Conservation (phyloP, 768 basidiomycete genomes). For the Harrya chromipes region DNA sequence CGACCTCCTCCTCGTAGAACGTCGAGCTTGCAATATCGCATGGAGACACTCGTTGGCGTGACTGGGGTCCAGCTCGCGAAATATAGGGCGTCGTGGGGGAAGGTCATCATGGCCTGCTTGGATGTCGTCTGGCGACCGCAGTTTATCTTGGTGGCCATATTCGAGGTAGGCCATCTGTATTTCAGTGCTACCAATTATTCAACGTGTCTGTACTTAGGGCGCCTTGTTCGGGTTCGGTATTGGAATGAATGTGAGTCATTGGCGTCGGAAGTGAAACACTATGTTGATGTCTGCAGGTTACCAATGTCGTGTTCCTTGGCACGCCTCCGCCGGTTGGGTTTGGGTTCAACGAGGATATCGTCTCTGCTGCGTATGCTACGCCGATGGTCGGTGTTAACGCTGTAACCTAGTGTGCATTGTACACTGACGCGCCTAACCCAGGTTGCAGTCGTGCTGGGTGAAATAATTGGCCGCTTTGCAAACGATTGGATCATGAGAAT, state of each 20-base stretch:
- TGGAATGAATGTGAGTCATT: constrained; percentile 39
- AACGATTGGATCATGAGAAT: constrained; percentile 49
- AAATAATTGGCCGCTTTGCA: constrained; percentile 46
- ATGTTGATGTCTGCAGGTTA: constrained; percentile 36
- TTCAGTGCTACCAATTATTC: neutral
- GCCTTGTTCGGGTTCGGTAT: constrained; percentile 49
- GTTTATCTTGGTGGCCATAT: constrained; percentile 36
- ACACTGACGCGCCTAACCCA: constrained; percentile 9
- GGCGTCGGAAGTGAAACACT: neutral
- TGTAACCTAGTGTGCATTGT: neutral
- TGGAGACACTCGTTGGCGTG: constrained; percentile 47
- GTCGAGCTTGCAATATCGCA: constrained; percentile 36
- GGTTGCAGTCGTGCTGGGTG: constrained; percentile 51
- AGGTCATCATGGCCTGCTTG: constrained; percentile 32
- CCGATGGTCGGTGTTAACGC: constrained; percentile 35
- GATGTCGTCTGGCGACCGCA: constrained; percentile 50
- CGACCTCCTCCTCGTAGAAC: constrained; percentile 28
- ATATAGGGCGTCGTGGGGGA: constrained; percentile 42
- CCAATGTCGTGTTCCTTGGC: constrained; percentile 53
- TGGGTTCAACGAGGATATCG: constrained; percentile 39
- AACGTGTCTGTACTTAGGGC: constrained; percentile 22
- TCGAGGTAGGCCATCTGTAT: constrained; percentile 31
- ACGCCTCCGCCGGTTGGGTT: constrained; percentile 45
- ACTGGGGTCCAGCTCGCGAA: constrained; percentile 46
- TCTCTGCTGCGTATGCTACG: constrained; percentile 44